Evolutionary conservation across 2,329 filamentous ascomycete genomes (phyloP), one percentile per base, ranked within the genome.

Genomic region (Cadophora malorum): DNA sequence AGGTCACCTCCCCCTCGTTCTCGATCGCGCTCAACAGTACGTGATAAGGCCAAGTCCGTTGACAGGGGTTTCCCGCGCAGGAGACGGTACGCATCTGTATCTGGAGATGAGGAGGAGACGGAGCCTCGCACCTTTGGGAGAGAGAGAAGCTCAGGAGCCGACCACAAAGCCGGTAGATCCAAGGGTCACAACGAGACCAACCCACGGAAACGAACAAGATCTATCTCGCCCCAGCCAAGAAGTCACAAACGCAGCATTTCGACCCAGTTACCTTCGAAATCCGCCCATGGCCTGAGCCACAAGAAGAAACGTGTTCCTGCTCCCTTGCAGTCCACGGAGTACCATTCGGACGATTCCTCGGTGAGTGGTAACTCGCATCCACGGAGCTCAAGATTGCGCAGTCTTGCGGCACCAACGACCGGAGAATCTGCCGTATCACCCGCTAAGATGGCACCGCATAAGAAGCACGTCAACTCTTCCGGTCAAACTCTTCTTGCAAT

Each of bases 401-500:
- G 82, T 71, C 79, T 89, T 21, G 82, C 84, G 50, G 86, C 86
- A 0, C 85, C 87, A 8, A 81, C 83, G 12, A 84, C 85, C 3
- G 82, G 86, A 72, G 85, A 90, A 68, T 82, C 88, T 74, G 82
- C 87, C 74, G 84, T 89, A 73, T 89, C 92, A 61, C 85, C 91
- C 67, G 86, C 88, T 73, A 89, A 91, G 74, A 88, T 92, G 79
- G 82, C 81, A 0, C 87, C 88, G 1, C 91, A 93, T 77, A 96
- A 95, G 79, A 95, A 96, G 74, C 91, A 95, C 76, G 88, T 95
- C 25, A 96, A 98, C 80, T 92, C 93, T 65, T 97, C 96, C 77
- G 96, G 96, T 25, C 91, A 96, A 73, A 99, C 96, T 4, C 87
- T 91, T 64, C 84, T 99, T 28, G 94, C 95, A n/a, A 89, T 94